Evolutionary conservation across 345 rosid species (phyloP), one percentile per base, ranked within the genome.

Genomic region (Pugionium cornutum): DNA sequence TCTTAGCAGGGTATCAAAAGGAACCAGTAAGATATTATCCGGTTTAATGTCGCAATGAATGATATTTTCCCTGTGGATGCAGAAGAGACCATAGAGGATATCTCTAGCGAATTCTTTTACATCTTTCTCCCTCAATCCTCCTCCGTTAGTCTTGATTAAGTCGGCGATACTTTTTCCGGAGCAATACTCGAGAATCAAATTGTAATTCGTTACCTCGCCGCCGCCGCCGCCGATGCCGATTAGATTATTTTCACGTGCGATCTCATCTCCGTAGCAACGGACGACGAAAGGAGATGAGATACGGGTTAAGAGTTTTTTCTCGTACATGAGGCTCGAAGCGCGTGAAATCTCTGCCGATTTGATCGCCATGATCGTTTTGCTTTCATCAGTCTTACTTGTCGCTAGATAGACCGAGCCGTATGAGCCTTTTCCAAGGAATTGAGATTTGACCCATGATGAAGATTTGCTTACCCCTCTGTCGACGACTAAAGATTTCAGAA

Each of bases 31-130:
- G 36, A 70, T 25, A 32, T 70, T 70, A 2, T 45, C 68, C 0
- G 75, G 68, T 70, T 70, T 70, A 1, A 70, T 70, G 2, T 70
- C 75, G 18, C 75, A 62, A 1, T 70, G 68, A 7, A 70, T 9
- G 6, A 62, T 70, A 33, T 62, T 36, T 0, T 2, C 1, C 3
- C 1, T 6, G 6, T 70, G 75, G 1, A 70, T 37, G 37, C 62
- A 32, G 0, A 0, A 4, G 9, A 70, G 49, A 62, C 75, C 75
- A 9, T 1, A 50, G 44, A 69, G 3, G 2, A 69, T 11, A 61
- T 61, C 67, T 27, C 9, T 43, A 7, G 67, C 67, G 10, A 59
- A 50, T 0, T 1, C 30, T 41, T 41, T 41, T 0, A 58, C 49
- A n/a, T 58, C 18, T 0, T n/a, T 58, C 35, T 58, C 63, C 1